Evolutionary conservation across 495 filamentous ascomycete species (phyloP), one percentile per base, ranked within the genome.

Genomic region (Daldinia bambusicola): DNA sequence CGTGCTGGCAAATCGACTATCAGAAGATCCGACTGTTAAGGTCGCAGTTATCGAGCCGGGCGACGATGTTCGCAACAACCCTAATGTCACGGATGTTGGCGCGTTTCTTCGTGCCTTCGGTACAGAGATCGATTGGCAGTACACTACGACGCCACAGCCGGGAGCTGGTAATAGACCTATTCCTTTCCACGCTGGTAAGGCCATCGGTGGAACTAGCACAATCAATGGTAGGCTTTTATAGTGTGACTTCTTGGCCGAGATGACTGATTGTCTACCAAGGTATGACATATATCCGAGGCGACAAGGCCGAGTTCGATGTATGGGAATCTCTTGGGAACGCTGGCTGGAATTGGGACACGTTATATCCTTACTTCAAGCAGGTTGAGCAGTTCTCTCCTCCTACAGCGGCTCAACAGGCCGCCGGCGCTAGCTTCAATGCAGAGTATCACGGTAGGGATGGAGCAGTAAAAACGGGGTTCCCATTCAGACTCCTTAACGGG

Each of bases 31-130:
- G 1, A 72, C 79, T 53, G 57, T 84, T 32, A 81, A 70, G 5
- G 83, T 89, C 12, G 80, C 80, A 0, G 79, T 89, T 18, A 80
- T 88, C 31, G 86, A 89, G 66, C 84, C 86, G 4, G 86, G 87
- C 6, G 76, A 69, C n/a, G 82, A 81, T 14, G 82, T 81, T 13
- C 78, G 79, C 9, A 75, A 83, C 45, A 86, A 87, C 53, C 66
- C 72, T 18, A 86, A 88, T 57, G 84, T 87, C 12, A 86, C 84
- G 2, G 71, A 81, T 40, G 74, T 80, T 5, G 51, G 61, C 4
- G 77, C 74, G 18, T 87, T 84, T 57, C 77, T 63, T 8, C 56
- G 51, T 1, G 75, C 80, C 1, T 82, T 84, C 6, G 79, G 74
- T 1, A 85, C 84, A 1, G 70, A 75, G 10, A 82, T 87, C 34